Evolutionary conservation across 768 basidiomycete species (phyloP), one percentile per base, ranked within the genome.

Genomic region (Terana coerulea): DNA sequence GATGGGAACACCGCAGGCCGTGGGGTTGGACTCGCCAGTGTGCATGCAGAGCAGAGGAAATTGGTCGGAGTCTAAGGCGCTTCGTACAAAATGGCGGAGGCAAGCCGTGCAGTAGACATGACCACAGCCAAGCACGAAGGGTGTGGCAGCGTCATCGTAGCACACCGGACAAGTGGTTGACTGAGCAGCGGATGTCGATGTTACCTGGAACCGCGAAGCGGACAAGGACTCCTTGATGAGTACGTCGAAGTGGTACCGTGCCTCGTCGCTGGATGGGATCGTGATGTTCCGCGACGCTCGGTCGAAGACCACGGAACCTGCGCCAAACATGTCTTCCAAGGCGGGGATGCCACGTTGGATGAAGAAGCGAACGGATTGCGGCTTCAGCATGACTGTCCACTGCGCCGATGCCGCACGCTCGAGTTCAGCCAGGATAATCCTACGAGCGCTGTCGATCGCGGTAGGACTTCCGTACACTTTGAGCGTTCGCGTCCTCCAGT

Each of bases 101-200:
- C 80, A 82, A 11, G 63, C 66, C 5, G 69, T 65, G 57, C 80
- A 82, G 55, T 78, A 80, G 11, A 65, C 57, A 55, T 82, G 80
- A 6, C 72, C 72, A 52, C 80, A 82, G 0, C 61, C 67, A 15
- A 81, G 66, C 25, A 61, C 49, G 17, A 75, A 64, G 1, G 77
- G 72, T 43, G 70, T 61, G 0, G 71, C 69, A 21, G 70, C 64
- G 7, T 67, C 56, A 51, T 78, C 75, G 42, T 72, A 75, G 58
- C 84, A 86, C 37, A 86, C 69, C 5, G 83, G 81, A 56, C 83
- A 86, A 3, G 47, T n/a, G n/a, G n/a, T n/a, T n/a, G n/a, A n/a
- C n/a, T n/a, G n/a, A n/a, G n/a, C n/a, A n/a, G n/a, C n/a, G n/a
- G n/a, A n/a, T n/a, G n/a, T n/a, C n/a, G n/a, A n/a, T n/a, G n/a